Base-by-base conservation (phyloP, 306 rosid genomes). In the Citrullus colocynthis region DNA sequence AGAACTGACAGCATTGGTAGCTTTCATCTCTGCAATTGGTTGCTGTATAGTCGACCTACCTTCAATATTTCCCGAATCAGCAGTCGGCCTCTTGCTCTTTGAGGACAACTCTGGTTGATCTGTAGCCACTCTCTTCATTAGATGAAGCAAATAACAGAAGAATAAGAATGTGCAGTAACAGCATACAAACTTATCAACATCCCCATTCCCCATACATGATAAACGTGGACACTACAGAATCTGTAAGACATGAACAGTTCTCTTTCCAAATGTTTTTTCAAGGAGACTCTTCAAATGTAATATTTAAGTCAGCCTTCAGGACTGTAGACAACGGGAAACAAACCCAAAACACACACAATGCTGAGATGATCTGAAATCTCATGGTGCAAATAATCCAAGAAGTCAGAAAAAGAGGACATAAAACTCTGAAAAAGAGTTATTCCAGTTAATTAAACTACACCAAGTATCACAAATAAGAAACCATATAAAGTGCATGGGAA, bases 81-180 rank as follows among this genome's bases (percentile, higher is more conserved):
- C 83, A 28, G 76, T 14, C n/a, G 76, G 89, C 81, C 69, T 83
- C 16, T 78, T 54, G 79, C 78, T 86, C 84, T 82, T 86, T 67
- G 86, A 74, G 75, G 76, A 81, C 30, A 78, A 71, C 55, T 61
- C 80, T 54, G 67, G 78, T 78, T 76, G 77, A 82, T 86, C 92
- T 87, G 91, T 82, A 82, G 5, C 49, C 42, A 4, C 67, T 69
- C 49, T 59, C 75, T 65, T 74, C 67, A 78, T 83, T 70, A 84
- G 76, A 70, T 76, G 75, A 58, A 65, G 11, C 56, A 48, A 78
- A 42, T 24, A 64, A 64, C 39, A 30, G 37, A 42, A 51, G 28
- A 60, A 78, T 36, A 52, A 51, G n/a, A 32, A 48, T 64, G 28
- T 61, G 41, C 49, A 41, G 11, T 59, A 76, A 42, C 54, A 56